Conservation (phyloP, 2,329 filamentous ascomycete genomes). For the Dryadomyces quercivorus region DNA sequence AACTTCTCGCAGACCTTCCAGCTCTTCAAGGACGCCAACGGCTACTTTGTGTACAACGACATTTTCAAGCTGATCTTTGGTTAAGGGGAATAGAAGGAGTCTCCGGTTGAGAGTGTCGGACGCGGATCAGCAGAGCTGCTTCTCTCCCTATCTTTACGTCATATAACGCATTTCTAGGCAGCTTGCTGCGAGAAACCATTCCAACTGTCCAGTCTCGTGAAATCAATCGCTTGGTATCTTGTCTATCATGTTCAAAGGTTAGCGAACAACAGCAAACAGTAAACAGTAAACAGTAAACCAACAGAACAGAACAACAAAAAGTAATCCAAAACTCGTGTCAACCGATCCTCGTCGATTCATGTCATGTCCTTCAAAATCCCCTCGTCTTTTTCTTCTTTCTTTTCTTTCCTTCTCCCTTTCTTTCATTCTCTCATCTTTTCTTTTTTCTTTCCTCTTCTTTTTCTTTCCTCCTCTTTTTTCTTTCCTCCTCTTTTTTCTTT, state of each 20-base stretch:
- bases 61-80: conserved; percentile 82
- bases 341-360: not conserved
- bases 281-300: not conserved
- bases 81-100: conserved; percentile 20
- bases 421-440: not conserved
- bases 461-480: not conserved
- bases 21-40: conserved; percentile 53
- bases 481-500: not conserved
- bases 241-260: not conserved
- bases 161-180: not conserved
- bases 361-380: not conserved
- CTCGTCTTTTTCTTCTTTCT: not conserved
- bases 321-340: not conserved
- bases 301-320: not conserved
- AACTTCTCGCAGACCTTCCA: conserved; percentile 87
- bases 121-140: no score
- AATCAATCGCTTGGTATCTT: not conserved
- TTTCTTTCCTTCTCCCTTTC: not conserved
- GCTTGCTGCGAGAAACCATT: not conserved
- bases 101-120: not conserved
- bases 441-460: not conserved
- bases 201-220: not conserved
- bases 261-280: not conserved
- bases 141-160: no score
- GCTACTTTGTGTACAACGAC: conserved; percentile 87